Percentiles rank a stretch among this genome's conserved stretches.
These are phyloP conservation scores for Micromonas commoda DNA, from an alignment of 139 green algal species.

Conservation along the genomic window DNA sequence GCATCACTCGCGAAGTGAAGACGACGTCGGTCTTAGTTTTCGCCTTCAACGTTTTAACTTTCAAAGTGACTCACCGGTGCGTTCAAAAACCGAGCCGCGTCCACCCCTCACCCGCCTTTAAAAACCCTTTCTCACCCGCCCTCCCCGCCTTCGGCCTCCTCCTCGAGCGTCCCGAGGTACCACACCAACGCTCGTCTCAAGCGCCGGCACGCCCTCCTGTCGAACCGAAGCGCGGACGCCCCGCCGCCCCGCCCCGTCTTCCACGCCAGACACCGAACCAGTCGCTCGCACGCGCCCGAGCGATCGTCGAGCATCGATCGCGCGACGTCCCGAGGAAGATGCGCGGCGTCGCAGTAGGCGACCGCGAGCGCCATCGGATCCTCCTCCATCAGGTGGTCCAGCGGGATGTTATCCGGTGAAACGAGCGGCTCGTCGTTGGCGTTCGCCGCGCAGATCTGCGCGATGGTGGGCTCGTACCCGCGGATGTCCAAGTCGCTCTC, in stretches of 20 bases:
- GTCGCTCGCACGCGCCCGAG: background rate
- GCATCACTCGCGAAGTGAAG: background rate
- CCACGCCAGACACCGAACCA: background rate
- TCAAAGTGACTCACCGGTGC: too few species aligned
- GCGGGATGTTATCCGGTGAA: background rate
- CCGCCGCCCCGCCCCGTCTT: background rate
- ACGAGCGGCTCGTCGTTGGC: too few species aligned
- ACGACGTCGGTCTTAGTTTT: too few species aligned
- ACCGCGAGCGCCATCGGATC: background rate
- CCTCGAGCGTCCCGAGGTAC: too few species aligned
- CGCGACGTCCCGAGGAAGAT: background rate
- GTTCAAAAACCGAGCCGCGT: too few species aligned
- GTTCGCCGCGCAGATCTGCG: too few species aligned
- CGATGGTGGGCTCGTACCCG: too few species aligned
- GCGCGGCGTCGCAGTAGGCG: background rate
- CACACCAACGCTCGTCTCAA: background rate
- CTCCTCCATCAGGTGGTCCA: background rate
- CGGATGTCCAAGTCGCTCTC: too few species aligned
- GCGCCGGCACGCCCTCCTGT: background rate
- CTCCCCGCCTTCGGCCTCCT: too few species aligned
- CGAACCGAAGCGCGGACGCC: background rate
- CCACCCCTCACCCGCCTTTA: too few species aligned
- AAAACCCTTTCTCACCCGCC: too few species aligned
- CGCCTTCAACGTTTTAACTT: too few species aligned
- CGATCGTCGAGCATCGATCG: background rate